These are phyloP conservation scores for Tetraselmis striata DNA, from an alignment of 139 green algal genomes.

Conservation along the genomic window DNA sequence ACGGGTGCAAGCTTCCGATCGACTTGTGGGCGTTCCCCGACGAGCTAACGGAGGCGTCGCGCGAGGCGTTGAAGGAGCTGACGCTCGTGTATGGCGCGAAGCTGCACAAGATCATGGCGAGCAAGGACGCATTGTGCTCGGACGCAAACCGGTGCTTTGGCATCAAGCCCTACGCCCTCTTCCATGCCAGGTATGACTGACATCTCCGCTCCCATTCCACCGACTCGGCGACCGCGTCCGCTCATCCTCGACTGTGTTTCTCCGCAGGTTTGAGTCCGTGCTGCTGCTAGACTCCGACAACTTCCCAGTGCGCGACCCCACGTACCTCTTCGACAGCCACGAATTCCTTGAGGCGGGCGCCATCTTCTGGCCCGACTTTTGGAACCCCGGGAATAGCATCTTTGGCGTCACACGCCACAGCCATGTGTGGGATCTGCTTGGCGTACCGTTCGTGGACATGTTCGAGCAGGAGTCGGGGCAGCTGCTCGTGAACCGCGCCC, in stretches of 20 bases:
- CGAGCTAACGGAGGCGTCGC: neutral
- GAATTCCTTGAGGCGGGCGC: slow-evolving; percentile 10
- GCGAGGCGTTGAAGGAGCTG: neutral
- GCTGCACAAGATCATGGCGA: neutral
- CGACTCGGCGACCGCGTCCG: neutral
- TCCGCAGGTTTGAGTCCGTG: neutral
- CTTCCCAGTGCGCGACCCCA: slow-evolving; percentile 7
- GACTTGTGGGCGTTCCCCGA: neutral
- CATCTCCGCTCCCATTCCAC: neutral
- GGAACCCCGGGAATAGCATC: neutral
- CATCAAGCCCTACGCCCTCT: neutral
- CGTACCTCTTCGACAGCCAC: slow-evolving; percentile 7
- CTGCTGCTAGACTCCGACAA: slow-evolving; percentile 18
- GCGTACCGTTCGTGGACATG: neutral
- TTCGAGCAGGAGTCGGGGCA: slow-evolving; percentile 3
- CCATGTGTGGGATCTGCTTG: neutral
- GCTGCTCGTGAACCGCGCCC: slow-evolving; percentile 1
- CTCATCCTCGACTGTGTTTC: neutral
- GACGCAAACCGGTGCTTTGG: neutral
- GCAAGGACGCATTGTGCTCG: neutral
- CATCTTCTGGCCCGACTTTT: slow-evolving; percentile 24
- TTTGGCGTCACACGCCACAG: neutral
- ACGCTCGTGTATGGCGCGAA: neutral
- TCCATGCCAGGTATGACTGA: neutral
- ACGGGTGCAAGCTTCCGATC: neutral